phyloP scores from a whole-genome alignment of 1,284 basidiomycete species.

The Gastroboletus turbinatus region DNA sequence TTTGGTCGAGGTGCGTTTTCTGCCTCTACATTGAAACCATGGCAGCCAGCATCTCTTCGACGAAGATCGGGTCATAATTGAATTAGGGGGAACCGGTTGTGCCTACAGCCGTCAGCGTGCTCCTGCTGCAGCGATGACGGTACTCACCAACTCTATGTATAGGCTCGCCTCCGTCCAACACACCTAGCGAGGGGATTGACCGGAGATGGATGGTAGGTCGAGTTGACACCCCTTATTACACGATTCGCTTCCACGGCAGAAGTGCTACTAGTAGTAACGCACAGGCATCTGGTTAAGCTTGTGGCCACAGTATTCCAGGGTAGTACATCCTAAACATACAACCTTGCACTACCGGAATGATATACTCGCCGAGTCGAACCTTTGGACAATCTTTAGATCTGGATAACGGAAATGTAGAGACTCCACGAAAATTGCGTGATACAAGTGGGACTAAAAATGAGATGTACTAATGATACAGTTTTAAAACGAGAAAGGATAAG shows the following conservation, averaged over 20 bases:
- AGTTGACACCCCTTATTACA: too few relatives aligned
- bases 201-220: too few relatives aligned
- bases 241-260: too few relatives aligned
- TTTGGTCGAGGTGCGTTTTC: slow-evolving; percentile 20
- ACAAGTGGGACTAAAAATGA: background rate
- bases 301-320: too few relatives aligned
- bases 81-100: background rate
- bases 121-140: background rate
- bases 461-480: slow-evolving; percentile 21
- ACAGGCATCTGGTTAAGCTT: too few relatives aligned
- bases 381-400: too few relatives aligned
- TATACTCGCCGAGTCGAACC: background rate
- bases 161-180: background rate
- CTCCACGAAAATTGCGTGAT: background rate
- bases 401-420: background rate
- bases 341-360: background rate
- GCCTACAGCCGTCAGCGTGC: background rate
- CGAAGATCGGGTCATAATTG: background rate
- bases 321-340: too few relatives aligned
- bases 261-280: too few relatives aligned
- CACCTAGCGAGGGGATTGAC: too few relatives aligned
- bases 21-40: background rate
- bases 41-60: background rate
- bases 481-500: background rate
- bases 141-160: background rate